Evolutionary conservation across 306 rosid genomes (phyloP).

Genomic region (Sindora glabra): DNA sequence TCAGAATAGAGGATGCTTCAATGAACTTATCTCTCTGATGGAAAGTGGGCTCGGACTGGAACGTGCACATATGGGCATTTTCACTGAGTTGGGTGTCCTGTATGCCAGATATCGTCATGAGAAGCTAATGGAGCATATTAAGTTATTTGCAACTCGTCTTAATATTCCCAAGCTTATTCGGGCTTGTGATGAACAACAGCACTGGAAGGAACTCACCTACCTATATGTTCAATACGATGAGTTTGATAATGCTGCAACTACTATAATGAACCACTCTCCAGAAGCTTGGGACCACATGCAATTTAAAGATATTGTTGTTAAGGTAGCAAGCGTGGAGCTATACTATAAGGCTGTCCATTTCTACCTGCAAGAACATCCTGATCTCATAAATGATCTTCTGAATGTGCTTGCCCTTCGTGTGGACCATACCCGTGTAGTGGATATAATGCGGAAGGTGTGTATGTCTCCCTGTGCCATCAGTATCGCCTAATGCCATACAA

Average conservation of each 20-base stretch:
- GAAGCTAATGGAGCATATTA: constrained; percentile 95
- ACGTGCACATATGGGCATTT: constrained; percentile 97
- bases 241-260: constrained; percentile 93
- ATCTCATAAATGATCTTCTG: constrained; percentile 80
- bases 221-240: constrained; percentile 87
- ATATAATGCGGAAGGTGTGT: constrained; percentile 82
- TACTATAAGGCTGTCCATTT: constrained; percentile 96
- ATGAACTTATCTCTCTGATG: constrained; percentile 88
- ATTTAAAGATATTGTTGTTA: constrained; percentile 83
- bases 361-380: constrained; percentile 94
- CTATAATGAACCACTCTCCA: constrained; percentile 93
- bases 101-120: constrained; percentile 92
- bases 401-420: constrained; percentile 93
- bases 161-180: constrained; percentile 96
- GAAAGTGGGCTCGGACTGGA: constrained; percentile 93
- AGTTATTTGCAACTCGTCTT: constrained; percentile 79
- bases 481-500: background rate
- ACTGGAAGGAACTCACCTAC: constrained; percentile 92
- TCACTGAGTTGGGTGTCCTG: constrained; percentile 91
- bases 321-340: constrained; percentile 94
- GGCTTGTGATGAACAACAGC: constrained; percentile 96
- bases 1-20: constrained; percentile 95
- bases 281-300: constrained; percentile 99
- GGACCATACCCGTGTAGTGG: constrained; percentile 94
- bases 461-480: background rate